Conservation (phyloP, 2,329 filamentous ascomycete species). For the Colletotrichum sp. region DNA sequence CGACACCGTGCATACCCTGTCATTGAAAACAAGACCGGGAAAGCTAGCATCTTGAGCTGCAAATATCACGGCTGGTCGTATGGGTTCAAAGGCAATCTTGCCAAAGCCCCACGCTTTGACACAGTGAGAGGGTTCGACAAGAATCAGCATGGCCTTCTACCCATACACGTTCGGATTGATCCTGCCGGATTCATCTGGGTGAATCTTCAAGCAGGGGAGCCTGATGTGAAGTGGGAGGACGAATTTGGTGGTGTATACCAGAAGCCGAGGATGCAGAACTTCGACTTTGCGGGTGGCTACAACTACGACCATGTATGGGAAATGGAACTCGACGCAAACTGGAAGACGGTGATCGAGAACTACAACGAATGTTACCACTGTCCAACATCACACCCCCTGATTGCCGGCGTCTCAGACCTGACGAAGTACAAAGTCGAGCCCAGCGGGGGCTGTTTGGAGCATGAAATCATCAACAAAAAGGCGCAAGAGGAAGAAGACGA, state of each 20-base stretch:
- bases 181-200: conserved; percentile 53
- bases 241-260: conserved; percentile 36
- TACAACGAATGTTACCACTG: conserved; percentile 57
- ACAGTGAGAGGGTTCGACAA: conserved; percentile 42
- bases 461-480: conserved; percentile 40
- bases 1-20: conserved; percentile 25
- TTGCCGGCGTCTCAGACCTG: conserved; percentile 48
- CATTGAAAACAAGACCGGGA: conserved; percentile 22
- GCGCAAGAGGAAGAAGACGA: conserved; percentile 34
- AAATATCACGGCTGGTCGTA: conserved; percentile 53
- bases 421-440: conserved; percentile 45
- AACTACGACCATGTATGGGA: conserved; percentile 36
- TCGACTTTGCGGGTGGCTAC: conserved; percentile 28
- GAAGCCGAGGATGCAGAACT: conserved; percentile 25
- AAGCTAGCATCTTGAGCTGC: conserved; percentile 17
- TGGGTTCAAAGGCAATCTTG: conserved; percentile 42
- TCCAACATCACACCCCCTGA: conserved; percentile 50
- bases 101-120: conserved; percentile 47
- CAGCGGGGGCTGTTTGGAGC: conserved; percentile 36
- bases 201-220: conserved; percentile 48
- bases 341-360: conserved; percentile 49
- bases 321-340: conserved; percentile 39
- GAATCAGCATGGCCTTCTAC: conserved; percentile 31
- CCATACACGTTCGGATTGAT: conserved; percentile 50
- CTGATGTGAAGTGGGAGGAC: conserved; percentile 45